Evolutionary conservation across 306 rosid genomes (phyloP), one percentile per base, ranked within the genome.

Genomic region (Rosa chinensis): DNA sequence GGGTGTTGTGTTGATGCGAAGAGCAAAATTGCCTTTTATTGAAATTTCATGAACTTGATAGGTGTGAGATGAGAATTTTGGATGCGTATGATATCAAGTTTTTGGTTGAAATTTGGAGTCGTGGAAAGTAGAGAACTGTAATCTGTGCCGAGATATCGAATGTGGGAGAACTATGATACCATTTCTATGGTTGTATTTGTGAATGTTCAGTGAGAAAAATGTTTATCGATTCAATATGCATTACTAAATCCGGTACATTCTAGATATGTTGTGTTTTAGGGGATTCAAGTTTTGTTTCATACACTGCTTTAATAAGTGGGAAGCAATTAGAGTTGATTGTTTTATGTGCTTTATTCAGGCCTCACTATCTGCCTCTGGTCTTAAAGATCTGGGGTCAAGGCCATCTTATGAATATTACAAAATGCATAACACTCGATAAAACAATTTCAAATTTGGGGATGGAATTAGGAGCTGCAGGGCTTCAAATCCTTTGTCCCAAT

Each of bases 301-400:
- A 39, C 47, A 12, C 10, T 39, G 53, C 37, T 20, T 56, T 9
- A 74, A 74, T 3, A 39, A 12, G 53, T 25, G 62, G 45, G 58
- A 18, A 23, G 44, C 28, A 59, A 43, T 23, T 35, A 70, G 47
- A 4, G 43, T 63, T 68, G 58, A 48, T 63, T 77, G 4, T n/a
- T 69, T 70, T 59, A 39, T 23, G 5, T 76, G 73, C 18, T 82
- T 79, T 71, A 69, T 39, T 16, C 77, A 92, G 97, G 94, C 84
- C 16, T 79, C 82, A 79, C 72, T 21, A 56, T 7, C 17, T n/a
- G n/a, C n/a, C n/a, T n/a, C n/a, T 6, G 81, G 78, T 90, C 90
- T 87, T 67, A 32, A 69, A 78, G 85, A 87, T 78, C 87, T 25
- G 28, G 28, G 28, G 28, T 25, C 28, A 25, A 25, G 28, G 28